Evolutionary conservation across 2,329 filamentous ascomycete genomes (phyloP).

Genomic region (Blastomyces percursus): DNA sequence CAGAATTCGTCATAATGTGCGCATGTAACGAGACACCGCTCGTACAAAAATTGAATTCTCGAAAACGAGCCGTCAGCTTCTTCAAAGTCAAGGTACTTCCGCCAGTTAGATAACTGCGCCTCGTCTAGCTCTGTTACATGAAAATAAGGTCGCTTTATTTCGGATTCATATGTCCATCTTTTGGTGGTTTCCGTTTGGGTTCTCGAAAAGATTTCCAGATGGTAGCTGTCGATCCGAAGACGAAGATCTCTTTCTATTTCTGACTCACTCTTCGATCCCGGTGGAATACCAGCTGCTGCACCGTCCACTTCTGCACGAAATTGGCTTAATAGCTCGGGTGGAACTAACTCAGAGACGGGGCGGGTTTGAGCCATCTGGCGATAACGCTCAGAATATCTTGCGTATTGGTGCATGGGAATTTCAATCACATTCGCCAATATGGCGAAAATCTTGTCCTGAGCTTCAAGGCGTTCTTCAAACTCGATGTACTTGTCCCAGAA

Average conservation of each 20-base stretch:
- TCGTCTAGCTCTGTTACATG: slow-evolving; percentile 89
- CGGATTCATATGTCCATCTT: slow-evolving; percentile 87
- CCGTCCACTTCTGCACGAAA: slow-evolving; percentile 61
- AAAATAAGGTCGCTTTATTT: slow-evolving; percentile 93
- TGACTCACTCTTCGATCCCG: slow-evolving; percentile 50
- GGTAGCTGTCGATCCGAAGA: slow-evolving; percentile 64
- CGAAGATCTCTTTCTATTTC: slow-evolving; percentile 79
- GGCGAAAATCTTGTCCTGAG: slow-evolving; percentile 70
- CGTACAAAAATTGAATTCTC: slow-evolving; percentile 74
- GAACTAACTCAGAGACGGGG: slow-evolving; percentile 61
- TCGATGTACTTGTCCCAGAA: slow-evolving; percentile 99
- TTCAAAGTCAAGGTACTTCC: slow-evolving; percentile 93
- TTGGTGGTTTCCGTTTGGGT: slow-evolving; percentile 84
- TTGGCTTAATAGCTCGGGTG: slow-evolving; percentile 54
- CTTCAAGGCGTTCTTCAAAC: slow-evolving; percentile 84
- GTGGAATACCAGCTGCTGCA: slow-evolving; percentile 33
- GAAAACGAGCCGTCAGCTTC: slow-evolving; percentile 69
- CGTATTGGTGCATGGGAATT: slow-evolving; percentile 93
- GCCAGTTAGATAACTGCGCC: slow-evolving; percentile 76
- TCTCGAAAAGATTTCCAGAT: slow-evolving; percentile 66
- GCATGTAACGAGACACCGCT: slow-evolving; percentile 83
- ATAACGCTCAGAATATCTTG: slow-evolving; percentile 87
- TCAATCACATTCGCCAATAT: slow-evolving; percentile 73
- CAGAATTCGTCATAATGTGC: slow-evolving; percentile 97
- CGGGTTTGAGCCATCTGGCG: slow-evolving; percentile 61